Percentiles rank a stretch among this genome's conserved stretches.
Conservation (phyloP, 192 early-diverging fungal genomes). For the Gryganskiella cystojenkinii region DNA sequence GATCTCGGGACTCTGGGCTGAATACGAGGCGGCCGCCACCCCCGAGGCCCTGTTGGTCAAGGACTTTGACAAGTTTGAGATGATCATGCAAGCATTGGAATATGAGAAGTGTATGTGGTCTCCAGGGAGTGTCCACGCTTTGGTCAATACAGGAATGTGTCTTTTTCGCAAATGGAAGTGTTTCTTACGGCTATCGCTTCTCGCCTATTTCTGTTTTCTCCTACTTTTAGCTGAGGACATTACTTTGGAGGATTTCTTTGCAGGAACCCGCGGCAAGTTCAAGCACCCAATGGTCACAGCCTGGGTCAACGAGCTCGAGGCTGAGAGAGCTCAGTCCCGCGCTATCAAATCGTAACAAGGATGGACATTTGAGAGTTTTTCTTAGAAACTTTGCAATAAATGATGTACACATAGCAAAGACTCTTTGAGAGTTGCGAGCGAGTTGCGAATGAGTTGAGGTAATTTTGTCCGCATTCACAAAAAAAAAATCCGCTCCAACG, state of each 20-base stretch:
- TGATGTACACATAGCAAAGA: too few species aligned
- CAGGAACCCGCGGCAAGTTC: constrained; percentile 84
- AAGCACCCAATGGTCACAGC: constrained; percentile 80
- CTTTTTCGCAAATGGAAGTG: too few species aligned
- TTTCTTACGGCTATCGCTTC: neutral
- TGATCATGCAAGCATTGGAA: constrained; percentile 92
- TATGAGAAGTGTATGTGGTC: constrained; percentile 80
- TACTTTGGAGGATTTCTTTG: constrained; percentile 81
- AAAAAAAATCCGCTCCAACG: too few species aligned
- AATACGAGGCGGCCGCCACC: constrained; percentile 84
- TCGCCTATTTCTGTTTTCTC: neutral
- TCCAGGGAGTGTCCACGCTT: too few species aligned
- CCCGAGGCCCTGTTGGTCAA: constrained; percentile 86
- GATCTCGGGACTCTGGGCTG: constrained; percentile 82
- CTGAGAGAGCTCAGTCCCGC: constrained; percentile 56
- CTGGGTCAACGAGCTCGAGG: constrained; percentile 87
- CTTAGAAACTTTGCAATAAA: too few species aligned
- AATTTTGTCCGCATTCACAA: too few species aligned
- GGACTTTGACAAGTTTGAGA: constrained; percentile 97
- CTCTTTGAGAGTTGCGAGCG: too few species aligned
- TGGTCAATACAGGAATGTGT: too few species aligned
- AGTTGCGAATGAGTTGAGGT: too few species aligned
- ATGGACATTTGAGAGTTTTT: too few species aligned
- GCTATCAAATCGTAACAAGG: constrained; percentile 34
- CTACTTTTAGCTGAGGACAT: constrained; percentile 64